Evolutionary conservation across 768 basidiomycete genomes (phyloP).

Genomic region (Tylopilus balloui): DNA sequence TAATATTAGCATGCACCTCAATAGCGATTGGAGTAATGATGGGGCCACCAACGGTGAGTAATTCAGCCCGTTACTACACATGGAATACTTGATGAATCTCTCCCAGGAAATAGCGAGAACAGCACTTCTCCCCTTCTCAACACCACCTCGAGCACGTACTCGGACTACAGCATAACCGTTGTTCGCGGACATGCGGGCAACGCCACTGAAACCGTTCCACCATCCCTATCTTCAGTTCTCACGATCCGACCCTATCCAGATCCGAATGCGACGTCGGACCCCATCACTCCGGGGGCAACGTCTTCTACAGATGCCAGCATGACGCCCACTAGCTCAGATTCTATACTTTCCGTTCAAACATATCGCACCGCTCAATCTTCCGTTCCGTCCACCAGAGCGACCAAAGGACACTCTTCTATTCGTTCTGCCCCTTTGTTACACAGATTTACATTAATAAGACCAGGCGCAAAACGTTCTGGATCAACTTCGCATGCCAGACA

Average conservation of each 20-base stretch:
- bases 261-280: slow-evolving; percentile 42
- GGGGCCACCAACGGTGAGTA: slow-evolving; percentile 34
- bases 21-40: slow-evolving; percentile 40
- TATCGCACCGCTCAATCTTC: slow-evolving; percentile 60
- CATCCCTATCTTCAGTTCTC: slow-evolving; percentile 67
- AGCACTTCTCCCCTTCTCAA: slow-evolving; percentile 57
- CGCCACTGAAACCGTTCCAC: slow-evolving; percentile 38
- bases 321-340: slow-evolving; percentile 41
- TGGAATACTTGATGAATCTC: slow-evolving; percentile 12
- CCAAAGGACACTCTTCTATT: slow-evolving; percentile 73
- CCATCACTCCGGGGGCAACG: slow-evolving; percentile 36
- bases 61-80: slow-evolving; percentile 5
- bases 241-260: slow-evolving; percentile 59
- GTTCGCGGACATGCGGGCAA: slow-evolving; percentile 47
- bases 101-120: slow-evolving; percentile 34
- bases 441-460: slow-evolving; percentile 83
- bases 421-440: slow-evolving; percentile 59
- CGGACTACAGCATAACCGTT: slow-evolving; percentile 69
- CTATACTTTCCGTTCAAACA: slow-evolving; percentile 52
- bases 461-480: slow-evolving; percentile 55
- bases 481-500: slow-evolving; percentile 28
- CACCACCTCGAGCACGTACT: slow-evolving; percentile 39
- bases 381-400: slow-evolving; percentile 57
- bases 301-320: slow-evolving; percentile 26
- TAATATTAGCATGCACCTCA: slow-evolving; percentile 44